Conservation (phyloP, 495 filamentous ascomycete species). For the Evansstolkia leycettana region DNA sequence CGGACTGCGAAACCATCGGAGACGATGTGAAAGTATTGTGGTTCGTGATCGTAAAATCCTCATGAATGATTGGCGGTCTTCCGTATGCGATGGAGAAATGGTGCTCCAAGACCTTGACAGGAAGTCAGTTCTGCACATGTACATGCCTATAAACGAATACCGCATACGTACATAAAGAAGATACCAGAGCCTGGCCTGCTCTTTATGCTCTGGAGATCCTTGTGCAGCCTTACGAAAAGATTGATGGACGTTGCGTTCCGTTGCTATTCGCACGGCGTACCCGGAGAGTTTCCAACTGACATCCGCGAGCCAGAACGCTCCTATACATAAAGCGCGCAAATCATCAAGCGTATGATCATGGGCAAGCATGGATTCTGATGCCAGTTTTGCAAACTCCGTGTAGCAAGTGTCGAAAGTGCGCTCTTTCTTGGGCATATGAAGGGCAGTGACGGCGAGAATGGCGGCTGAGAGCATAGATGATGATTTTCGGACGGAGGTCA, state of each 20-base stretch:
- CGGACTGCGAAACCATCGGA: constrained; percentile 32
- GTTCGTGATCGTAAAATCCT: constrained; percentile 38
- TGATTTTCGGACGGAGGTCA: constrained; percentile 30
- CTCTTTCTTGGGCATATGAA: constrained; percentile 36
- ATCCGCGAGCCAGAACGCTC: constrained; percentile 43
- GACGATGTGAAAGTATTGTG: constrained; percentile 37
- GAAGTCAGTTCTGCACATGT: too few relatives aligned
- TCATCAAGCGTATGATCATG: constrained; percentile 38
- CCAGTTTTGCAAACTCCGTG: constrained; percentile 38
- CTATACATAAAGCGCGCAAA: constrained; percentile 39
- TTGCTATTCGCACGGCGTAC: constrained; percentile 43
- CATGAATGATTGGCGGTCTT: constrained; percentile 41
- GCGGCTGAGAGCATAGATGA: constrained; percentile 38
- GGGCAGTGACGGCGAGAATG: constrained; percentile 39
- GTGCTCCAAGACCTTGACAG: constrained; percentile 35
- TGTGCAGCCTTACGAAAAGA: constrained; percentile 38
- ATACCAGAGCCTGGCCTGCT: constrained; percentile 39
- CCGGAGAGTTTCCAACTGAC: constrained; percentile 46
- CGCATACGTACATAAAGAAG: constrained; percentile 39
- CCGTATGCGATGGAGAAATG: constrained; percentile 45
- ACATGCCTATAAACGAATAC: too few relatives aligned
- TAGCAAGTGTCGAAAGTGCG: constrained; percentile 38
- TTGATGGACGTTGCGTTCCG: constrained; percentile 37
- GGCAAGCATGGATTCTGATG: constrained; percentile 40
- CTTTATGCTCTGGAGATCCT: constrained; percentile 31